A percentile compares a stretch with the other conserved stretches of the same genome.
Conservation (phyloP, 1,284 basidiomycete genomes). For the Caloboletus firmus region DNA sequence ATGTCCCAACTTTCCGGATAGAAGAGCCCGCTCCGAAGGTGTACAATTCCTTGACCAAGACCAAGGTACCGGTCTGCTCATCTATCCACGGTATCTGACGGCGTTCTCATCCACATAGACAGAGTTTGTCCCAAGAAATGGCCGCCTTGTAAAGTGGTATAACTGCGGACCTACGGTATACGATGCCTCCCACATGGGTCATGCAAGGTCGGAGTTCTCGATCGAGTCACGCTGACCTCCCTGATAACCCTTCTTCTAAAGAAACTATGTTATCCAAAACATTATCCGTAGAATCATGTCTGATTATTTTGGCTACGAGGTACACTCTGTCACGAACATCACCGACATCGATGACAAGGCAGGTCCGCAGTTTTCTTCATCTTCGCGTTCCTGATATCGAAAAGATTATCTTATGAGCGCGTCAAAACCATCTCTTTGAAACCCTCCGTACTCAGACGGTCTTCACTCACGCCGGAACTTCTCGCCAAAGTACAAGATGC, state of each 20-base stretch:
- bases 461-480: constrained; percentile 56
- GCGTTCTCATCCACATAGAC: constrained; percentile 36
- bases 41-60: constrained; percentile 92
- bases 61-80: constrained; percentile 63
- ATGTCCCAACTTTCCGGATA: constrained; percentile 45
- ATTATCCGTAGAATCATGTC: constrained; percentile 89
- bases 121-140: constrained; percentile 80
- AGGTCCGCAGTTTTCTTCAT: constrained; percentile 23
- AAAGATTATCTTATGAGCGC: constrained; percentile 88
- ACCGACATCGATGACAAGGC: constrained; percentile 99
- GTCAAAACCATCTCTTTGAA: constrained; percentile 82
- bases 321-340: constrained; percentile 99
- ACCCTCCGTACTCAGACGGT: constrained; percentile 58
- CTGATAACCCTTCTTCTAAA: constrained; percentile 36
- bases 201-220: constrained; percentile 74
- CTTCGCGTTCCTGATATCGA: constrained; percentile 15
- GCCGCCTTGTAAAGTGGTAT: constrained; percentile 96
- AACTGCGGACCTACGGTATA: constrained; percentile 99
- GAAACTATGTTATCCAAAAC: constrained; percentile 99
- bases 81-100: constrained; percentile 1
- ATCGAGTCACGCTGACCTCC: constrained; percentile 9
- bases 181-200: constrained; percentile 98
- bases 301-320: constrained; percentile 97
- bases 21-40: constrained; percentile 76
- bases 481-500: constrained; percentile 60